A percentile compares a stretch with the other conserved stretches of the same genome.
phyloP scores from a whole-genome alignment of 2,329 filamentous ascomycete genomes.

The Keithomyces neogunnii region DNA sequence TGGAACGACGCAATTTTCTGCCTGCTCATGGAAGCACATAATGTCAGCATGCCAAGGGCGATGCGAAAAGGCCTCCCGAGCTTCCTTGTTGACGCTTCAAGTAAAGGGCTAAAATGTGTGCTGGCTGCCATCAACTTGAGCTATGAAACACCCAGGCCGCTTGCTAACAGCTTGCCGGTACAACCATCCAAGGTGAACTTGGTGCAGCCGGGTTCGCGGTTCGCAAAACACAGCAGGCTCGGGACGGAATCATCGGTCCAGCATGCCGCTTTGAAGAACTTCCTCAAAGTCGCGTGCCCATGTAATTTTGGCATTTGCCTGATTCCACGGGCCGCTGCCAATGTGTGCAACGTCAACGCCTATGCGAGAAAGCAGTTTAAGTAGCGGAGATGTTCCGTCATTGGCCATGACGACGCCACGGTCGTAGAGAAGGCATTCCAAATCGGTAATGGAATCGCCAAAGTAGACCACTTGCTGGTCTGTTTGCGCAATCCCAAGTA shows the following conservation, averaged over 20 bases:
- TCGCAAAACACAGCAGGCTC: not conserved
- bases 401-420: conserved; percentile 40
- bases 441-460: conserved; percentile 49
- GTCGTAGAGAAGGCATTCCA: conserved; percentile 40
- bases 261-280: conserved; percentile 20
- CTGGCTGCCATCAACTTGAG: no score
- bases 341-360: conserved; percentile 30
- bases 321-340: conserved; percentile 6
- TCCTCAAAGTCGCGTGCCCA: conserved; percentile 39
- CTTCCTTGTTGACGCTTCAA: no score
- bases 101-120: no score
- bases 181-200: no score
- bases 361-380: conserved; percentile 28
- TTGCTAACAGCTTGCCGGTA: not conserved
- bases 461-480: conserved; percentile 37
- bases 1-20: no score
- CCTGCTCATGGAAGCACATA: no score
- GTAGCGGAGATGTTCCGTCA: conserved; percentile 20
- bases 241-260: not conserved
- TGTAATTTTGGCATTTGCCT: conserved; percentile 14
- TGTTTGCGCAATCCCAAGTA: conserved; percentile 21
- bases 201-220: no score
- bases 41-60: no score
- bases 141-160: no score
- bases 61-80: no score